A percentile compares a stretch with the other conserved stretches of the same genome.
Evolutionary conservation across 768 basidiomycete genomes (phyloP).

Genomic region (Lyophyllum decastes): DNA sequence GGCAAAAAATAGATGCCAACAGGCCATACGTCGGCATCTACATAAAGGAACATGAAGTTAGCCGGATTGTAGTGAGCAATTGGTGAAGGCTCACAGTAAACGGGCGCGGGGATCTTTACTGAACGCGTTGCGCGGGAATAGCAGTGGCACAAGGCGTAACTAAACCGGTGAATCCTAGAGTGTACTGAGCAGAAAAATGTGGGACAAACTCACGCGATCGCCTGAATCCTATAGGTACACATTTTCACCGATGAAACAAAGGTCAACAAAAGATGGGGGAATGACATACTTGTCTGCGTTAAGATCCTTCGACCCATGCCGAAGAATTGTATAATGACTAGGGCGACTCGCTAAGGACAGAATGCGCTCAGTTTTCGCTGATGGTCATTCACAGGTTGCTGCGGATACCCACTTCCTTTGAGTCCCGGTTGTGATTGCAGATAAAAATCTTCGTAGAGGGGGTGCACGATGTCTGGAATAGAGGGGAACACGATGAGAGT

Average conservation of each 20-base stretch:
- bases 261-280: conserved; percentile 10
- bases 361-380: neutral
- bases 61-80: no score
- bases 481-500: conserved; percentile 14
- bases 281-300: conserved; percentile 23
- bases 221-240: conserved; percentile 40
- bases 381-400: neutral
- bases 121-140: conserved; percentile 72
- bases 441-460: conserved; percentile 62
- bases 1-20: neutral
- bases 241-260: neutral
- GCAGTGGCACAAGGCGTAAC: conserved; percentile 60
- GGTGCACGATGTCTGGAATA: conserved; percentile 52
- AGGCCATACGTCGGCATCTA: conserved; percentile 57
- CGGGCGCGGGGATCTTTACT: conserved; percentile 72
- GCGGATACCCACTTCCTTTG: conserved; percentile 42
- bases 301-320: conserved; percentile 30
- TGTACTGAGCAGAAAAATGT: neutral
- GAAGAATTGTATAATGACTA: conserved; percentile 56
- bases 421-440: conserved; percentile 58
- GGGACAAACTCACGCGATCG: conserved; percentile 48
- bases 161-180: neutral
- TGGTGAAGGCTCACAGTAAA: conserved; percentile 55
- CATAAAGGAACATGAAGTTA: neutral
- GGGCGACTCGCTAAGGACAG: conserved; percentile 49